Base-by-base conservation (phyloP, 202 grass and related monocot genomes). In the Hordeum pubiflorum region DNA sequence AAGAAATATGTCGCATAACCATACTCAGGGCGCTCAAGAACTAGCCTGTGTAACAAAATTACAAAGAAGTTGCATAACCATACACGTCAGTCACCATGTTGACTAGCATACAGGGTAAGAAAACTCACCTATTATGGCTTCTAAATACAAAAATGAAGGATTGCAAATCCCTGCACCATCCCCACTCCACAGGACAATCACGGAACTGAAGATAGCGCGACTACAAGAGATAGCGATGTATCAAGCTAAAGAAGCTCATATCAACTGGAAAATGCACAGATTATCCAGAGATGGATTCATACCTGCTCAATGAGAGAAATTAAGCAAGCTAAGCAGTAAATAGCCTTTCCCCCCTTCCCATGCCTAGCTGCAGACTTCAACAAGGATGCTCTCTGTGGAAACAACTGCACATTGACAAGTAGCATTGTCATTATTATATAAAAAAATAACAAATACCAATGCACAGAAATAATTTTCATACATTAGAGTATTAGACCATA, bases 1-100 rank as follows among this genome's bases (percentile, higher is more conserved):
- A 97, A 97, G 78, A 94, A 97, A 81, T 97, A 97, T 9, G 94
- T 97, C 20, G 94, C 94, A 84, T 91, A 97, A 27, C 94, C 94
- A 77, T 97, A 94, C 86, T 97, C 94, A 76, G 94, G 94, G 7
- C 94, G 92, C 79, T 97, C 94, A 84, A 97, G 75, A 83, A 97
- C 95, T 76, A 97, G 89, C 84, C 95, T 97, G 76, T 97, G 76
- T 78, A 65, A 77, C 33, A 66, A 62, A 29, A 54, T 63, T 31
- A 31, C 7, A 11, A 44, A 72, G 8, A 2, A 5, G 69, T 50
- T 71, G 22, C 63, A 65, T 21, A 69, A 66, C 8, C 10, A 44
- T 72, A 62, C 21, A 71, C 46, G 7, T 54, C 50, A 78, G 0
- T 18, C 41, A 78, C 31, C 34, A 84, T 71, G 75, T 65, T 81